Evolutionary conservation across 306 rosid genomes (phyloP), one percentile per base, ranked within the genome.

Genomic region (Dalbergia cultrata): DNA sequence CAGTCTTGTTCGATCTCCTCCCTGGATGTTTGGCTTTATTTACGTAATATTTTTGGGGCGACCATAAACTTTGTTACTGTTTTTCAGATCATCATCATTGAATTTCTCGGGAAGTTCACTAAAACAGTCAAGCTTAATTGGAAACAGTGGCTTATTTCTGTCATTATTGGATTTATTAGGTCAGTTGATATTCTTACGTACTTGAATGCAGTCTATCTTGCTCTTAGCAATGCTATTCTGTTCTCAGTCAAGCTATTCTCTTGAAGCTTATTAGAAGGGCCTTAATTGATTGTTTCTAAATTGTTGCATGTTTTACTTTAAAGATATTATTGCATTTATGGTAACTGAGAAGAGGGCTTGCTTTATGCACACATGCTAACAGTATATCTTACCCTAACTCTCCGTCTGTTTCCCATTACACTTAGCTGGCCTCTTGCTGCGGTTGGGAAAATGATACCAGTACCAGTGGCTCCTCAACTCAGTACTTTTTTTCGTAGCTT

Each of bases 371-470:
- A 9, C 56, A 34, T 62, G 66, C 84, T 86, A 53, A 83, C 61
- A 37, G 50, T 19, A 54, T 64, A 41, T 74, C 16, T 57, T 67
- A 73, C 53, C 77, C 41, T 16, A 26, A 64, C 54, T 49, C 52
- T 65, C 65, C 49, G 58, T 68, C 72, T 53, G 39, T 72, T 67
- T 43, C 31, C 53, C 35, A 43, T 80, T 18, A 7, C 50, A 44
- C 22, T 45, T 89, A 95, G 99, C 81, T 95, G 98, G 99, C 98
- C 99, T 72, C 97, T 95, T 33, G 98, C 97, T 9, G 83, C 87
- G 63, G 4, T 91, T 21, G 99, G 97, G 75, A 95, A 95, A 75
- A 57, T 87, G 72, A 83, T 95, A 64, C 99, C 90, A 5, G 98
- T 93, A 57, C 88, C 93, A 14, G 34, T 35, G 61, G 72, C 84